phyloP scores from a whole-genome alignment of 192 early-diverging fungal species.

The Thamnidium elegans region DNA sequence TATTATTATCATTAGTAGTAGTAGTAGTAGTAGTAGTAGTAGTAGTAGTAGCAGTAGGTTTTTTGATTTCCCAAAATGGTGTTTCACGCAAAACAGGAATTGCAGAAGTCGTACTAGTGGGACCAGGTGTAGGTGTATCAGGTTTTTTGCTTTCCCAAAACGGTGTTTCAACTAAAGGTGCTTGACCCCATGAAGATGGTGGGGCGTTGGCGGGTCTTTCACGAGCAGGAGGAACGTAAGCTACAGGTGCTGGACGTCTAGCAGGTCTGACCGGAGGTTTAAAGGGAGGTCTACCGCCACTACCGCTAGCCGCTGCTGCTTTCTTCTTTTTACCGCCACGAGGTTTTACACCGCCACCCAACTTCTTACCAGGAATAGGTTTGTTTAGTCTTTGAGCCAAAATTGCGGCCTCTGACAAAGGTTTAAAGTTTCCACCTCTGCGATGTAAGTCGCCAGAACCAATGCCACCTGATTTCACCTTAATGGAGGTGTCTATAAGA shows the following conservation, averaged over 20 bases:
- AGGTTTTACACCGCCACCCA: no score
- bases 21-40: no score
- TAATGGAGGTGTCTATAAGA: slow-evolving; percentile 14
- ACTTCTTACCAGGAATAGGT: no score
- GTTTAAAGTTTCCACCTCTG: slow-evolving; percentile 22
- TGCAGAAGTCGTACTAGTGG: not conserved
- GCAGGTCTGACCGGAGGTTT: no score
- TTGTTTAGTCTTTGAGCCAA: slow-evolving; percentile 2
- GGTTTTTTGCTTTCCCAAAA: slow-evolving; percentile 3
- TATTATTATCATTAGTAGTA: no score
- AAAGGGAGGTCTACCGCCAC: no score
- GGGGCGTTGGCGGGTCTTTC: not conserved
- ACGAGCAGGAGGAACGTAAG: not conserved
- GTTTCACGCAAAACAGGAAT: not conserved
- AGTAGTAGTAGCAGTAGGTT: no score
- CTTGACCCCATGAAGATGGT: not conserved
- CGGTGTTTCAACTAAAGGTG: not conserved
- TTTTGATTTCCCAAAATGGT: not conserved
- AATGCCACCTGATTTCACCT: slow-evolving; percentile 24
- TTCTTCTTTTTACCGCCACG: not conserved
- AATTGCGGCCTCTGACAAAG: slow-evolving; percentile 7
- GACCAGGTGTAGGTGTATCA: not conserved
- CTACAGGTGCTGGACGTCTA: no score
- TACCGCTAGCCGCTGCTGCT: not conserved
- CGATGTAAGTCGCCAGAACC: slow-evolving; percentile 25